Evolutionary conservation across 2,329 filamentous ascomycete genomes (phyloP), one percentile per base, ranked within the genome.

Genomic region (Nigrograna mackinnonii): DNA sequence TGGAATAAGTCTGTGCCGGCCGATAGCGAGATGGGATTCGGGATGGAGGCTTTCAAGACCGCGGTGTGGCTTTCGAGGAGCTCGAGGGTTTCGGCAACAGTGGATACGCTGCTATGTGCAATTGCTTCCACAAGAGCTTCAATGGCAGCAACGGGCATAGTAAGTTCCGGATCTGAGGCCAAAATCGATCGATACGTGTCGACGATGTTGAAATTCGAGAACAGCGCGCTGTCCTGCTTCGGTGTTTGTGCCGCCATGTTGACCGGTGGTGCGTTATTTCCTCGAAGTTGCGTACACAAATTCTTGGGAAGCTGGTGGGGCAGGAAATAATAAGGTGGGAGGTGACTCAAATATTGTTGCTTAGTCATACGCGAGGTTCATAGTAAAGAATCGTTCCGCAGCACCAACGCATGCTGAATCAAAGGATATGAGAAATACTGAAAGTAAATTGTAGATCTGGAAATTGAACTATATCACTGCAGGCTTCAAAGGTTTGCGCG

Each of bases 1-100:
- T 94, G 88, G 77, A 99, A 97, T 45, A 97, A 83, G 68, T 96
- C 91, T 46, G 91, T 96, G 59, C 94, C 94, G 41, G 95, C 94
- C 36, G 89, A 91, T 13, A 97, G 83, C 4, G 91, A 92, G 43
- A 97, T 89, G 12, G 91, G 89, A 72, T 99, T 97, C 6, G 86
- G 79, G 39, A 95, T 86, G 16, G 85, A 83, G 44, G 79, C 78
- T 68, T 91, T 92, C 51, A 99, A 82, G 58, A 84, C 82, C 39
- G 82, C 78, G 37, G 89, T 92, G 64, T 94, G 86, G 35, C 79
- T 82, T 61, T 86, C 84, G 50, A 97, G 82, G 34, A 91, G 83
- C 57, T 92, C 86, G 65, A 97, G 86, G 24, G 92, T 96, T 75
- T 99, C 94, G 72, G 87, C 92, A 58, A 96, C 89, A 44, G 94